phyloP scores from a whole-genome alignment of 176 grass and related monocot species.

The Lolium rigidum region DNA sequence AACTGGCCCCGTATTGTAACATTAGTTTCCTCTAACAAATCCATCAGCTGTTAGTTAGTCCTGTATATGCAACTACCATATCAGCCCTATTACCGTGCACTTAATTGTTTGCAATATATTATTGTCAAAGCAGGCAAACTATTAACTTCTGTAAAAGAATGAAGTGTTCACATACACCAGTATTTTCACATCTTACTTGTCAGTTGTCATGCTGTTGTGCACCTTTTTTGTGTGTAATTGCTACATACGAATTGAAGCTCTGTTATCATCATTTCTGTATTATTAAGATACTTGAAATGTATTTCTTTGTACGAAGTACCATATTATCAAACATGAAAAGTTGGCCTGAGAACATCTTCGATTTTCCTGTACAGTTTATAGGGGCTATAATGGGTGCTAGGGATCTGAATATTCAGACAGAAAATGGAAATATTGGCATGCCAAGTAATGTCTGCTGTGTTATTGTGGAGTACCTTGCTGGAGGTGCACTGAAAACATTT shows the following conservation, averaged over 20 bases:
- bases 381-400: slow-evolving; percentile 88
- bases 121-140: neutral
- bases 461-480: slow-evolving; percentile 90
- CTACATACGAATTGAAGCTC: neutral
- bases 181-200: neutral
- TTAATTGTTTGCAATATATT: neutral
- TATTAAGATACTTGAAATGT: neutral
- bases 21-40: neutral
- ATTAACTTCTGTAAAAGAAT: neutral
- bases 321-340: neutral
- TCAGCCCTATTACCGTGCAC: neutral
- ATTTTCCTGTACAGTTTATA: slow-evolving; percentile 70
- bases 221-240: neutral
- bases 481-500: slow-evolving; percentile 86
- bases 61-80: neutral
- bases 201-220: neutral
- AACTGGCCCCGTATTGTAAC: neutral
- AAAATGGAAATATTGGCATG: slow-evolving; percentile 80
- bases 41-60: neutral
- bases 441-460: slow-evolving; percentile 90
- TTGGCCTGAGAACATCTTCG: slow-evolving; percentile 29
- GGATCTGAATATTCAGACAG: slow-evolving; percentile 88
- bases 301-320: neutral
- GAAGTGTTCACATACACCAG: neutral
- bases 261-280: neutral